Conservation (phyloP, 2,329 filamentous ascomycete species). For the Sporothrix pallida region DNA sequence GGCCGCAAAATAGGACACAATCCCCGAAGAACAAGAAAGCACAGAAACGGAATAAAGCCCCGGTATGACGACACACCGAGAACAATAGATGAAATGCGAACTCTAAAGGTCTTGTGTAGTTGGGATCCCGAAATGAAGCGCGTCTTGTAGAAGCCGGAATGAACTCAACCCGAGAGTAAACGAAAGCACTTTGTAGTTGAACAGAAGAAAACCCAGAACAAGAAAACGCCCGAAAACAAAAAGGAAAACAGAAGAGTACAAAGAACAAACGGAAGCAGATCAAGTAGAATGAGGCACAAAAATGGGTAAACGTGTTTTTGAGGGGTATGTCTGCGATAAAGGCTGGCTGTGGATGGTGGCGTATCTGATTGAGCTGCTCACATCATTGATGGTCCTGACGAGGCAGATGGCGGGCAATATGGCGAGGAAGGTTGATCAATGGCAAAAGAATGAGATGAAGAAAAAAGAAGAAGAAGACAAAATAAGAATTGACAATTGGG, state of each 20-base stretch:
- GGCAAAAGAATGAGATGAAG: background rate
- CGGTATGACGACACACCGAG: background rate
- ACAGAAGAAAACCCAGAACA: background rate
- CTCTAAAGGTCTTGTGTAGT: background rate
- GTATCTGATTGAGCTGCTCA: background rate
- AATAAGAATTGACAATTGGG: background rate
- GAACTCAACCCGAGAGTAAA: background rate
- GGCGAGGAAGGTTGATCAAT: background rate
- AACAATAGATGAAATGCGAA: background rate
- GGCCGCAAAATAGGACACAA: background rate
- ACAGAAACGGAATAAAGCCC: background rate
- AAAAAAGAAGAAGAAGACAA: background rate
- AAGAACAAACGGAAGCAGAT: background rate
- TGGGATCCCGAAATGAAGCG: background rate
- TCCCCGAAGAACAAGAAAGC: background rate
- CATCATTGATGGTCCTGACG: background rate
- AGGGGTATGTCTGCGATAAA: background rate
- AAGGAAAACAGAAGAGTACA: background rate
- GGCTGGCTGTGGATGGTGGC: background rate
- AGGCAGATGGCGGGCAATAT: background rate
- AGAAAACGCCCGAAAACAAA: constrained; percentile 17
- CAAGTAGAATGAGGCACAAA: background rate
- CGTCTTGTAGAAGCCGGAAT: background rate
- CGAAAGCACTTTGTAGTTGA: background rate
- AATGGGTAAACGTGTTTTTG: background rate